Base-by-base conservation (phyloP, 202 grass and related monocot genomes). In the Elaeis oleifera region DNA sequence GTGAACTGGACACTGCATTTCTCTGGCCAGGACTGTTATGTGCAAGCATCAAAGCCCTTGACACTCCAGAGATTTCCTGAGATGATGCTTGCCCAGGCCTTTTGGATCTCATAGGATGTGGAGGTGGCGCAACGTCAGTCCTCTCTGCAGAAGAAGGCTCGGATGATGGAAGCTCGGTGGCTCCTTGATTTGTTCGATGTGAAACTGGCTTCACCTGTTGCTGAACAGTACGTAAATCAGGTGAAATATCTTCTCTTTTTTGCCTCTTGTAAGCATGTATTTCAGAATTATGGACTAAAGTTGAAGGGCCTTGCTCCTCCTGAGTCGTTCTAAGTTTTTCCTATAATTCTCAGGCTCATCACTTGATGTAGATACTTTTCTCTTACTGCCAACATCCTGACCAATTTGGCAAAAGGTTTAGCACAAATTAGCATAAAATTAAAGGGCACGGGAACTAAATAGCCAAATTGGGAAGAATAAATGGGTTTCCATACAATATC, bases 181-280 rank as follows among this genome's bases (percentile, higher is more conserved):
- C 49, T 49, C 18, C 23, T 18, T 1, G 16, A 17, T 16, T 60
- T 44, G 14, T 55, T 18, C 39, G 54, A 19, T 16, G 19, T 58
- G 61, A 52, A 60, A 25, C 23, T 23, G 39, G 15, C 23, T 36
- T 64, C 18, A n/a, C 44, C 53, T 23, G 18, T 76, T 20, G 64
- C 13, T 71, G 53, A 27, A 18, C 27, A 72, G 6, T 39, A 26
- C 59, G 17, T 13, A 5, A 16, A 11, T 76, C 26, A 8, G 23
- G 18, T 18, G 31, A 27, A 26, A n/a, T 53, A 50, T 64, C 22
- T 27, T 67, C 72, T 25, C 29, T 49, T 68, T 79, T 87, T 54
- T 74, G 70, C 60, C 60, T 83, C 63, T 81, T 70, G 9, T 64
- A 77, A 55, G 56, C 31, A 48, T 56, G 18, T 17, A 53, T 17